phyloP scores from a whole-genome alignment of 1,284 basidiomycete genomes.

The Inonotus obliquus region DNA sequence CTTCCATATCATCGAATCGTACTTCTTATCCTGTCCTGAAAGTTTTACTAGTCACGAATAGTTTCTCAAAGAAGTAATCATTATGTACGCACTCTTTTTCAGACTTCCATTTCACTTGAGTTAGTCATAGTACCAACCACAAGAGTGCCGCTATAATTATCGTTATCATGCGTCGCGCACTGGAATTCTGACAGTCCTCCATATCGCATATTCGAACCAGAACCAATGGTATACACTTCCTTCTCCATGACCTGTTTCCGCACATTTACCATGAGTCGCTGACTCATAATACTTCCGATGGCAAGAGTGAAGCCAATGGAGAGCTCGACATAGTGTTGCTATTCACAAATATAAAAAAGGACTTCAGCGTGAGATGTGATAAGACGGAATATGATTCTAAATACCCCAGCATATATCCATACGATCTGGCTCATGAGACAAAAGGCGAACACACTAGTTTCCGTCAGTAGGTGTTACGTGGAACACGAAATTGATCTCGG shows the following conservation, averaged over 20 bases:
- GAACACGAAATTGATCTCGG: no score
- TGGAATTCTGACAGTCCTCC: neutral
- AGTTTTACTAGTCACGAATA: no score
- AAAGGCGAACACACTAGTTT: slow-evolving; percentile 8
- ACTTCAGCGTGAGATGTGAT: neutral
- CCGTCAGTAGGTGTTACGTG: neutral
- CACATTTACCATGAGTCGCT: slow-evolving; percentile 6
- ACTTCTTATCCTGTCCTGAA: no score
- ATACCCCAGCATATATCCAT: slow-evolving; percentile 3
- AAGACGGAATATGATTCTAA: neutral
- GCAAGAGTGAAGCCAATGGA: slow-evolving; percentile 7
- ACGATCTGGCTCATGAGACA: slow-evolving; percentile 6
- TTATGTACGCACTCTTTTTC: no score
- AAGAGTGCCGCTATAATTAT: no score
- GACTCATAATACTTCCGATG: slow-evolving; percentile 14
- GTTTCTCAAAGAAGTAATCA: no score
- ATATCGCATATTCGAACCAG: neutral
- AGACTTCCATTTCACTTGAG: no score
- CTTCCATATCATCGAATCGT: no score
- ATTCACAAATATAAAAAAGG: neutral
- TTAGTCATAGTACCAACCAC: no score
- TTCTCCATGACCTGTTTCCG: neutral
- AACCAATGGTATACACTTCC: neutral
- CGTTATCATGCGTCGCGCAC: no score
- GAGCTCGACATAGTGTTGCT: slow-evolving; percentile 6